Evolutionary conservation across 1,139 yeast genomes (phyloP), one percentile per base, ranked within the genome.

Genomic region (Blastobotrys illinoisensis): DNA sequence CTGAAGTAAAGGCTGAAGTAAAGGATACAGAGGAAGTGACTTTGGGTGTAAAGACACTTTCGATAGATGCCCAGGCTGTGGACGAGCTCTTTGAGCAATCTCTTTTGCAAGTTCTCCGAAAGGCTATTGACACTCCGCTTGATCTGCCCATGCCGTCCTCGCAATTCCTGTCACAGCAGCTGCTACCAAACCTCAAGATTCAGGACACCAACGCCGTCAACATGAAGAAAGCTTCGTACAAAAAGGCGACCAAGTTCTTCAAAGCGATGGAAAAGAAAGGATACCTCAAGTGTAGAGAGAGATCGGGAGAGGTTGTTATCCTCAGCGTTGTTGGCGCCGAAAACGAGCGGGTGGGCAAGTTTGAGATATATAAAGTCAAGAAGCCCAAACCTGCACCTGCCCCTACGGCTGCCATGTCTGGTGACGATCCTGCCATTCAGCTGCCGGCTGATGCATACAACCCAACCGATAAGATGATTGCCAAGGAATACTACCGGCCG

Each of bases 201-300:
- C 81, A 81, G 59, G 74, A 72, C 58, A 68, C 79, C n/a, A 76
- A 76, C 48, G 40, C 40, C 7, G 79, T 88, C 47, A 83, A 80
- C 57, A 80, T 93, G 64, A 91, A 90, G 69, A 85, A 83, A 64
- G 85, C 97, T 0, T 81, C 91, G 2, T 91, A 95, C 95, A 90
- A 87, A 68, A 93, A 93, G 66, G 82, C 95, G 1, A 79, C 91
- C 19, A 91, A 90, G 69, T 89, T 84, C 64, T 73, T 91, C 54
- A 91, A 89, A 66, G 83, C 86, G 4, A 88, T 90, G 85, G 96
- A 87, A 60, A 91, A 89, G 66, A 77, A 78, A 51, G 81, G 82
- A 1, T 80, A 85, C 56, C 60, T 88, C 24, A 80, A 79, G 53
- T 71, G 84, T 14, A 88, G 88, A 62, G 95, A 93, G 9, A 86